Evolutionary conservation across 2,329 filamentous ascomycete species (phyloP).

Genomic region (Periconia digitata): DNA sequence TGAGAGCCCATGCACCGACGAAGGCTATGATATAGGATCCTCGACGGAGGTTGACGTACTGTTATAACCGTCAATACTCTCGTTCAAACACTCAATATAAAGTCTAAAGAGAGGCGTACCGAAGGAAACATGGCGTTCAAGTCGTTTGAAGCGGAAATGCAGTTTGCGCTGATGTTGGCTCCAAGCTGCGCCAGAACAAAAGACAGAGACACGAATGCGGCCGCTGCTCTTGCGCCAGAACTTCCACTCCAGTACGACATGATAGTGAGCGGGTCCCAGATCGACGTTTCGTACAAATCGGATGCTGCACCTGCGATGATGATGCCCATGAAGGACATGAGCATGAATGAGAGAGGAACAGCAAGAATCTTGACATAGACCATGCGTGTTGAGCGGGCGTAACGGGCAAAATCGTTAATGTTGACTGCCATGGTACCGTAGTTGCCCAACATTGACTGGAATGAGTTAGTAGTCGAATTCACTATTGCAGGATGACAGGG

Average conservation of each 20-base stretch:
- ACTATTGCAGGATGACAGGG: too few species aligned
- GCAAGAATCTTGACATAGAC: conserved; percentile 9
- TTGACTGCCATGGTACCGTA: conserved; percentile 9
- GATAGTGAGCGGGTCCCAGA: conserved; percentile 22
- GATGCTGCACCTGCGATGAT: conserved; percentile 9
- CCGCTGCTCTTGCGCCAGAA: conserved; percentile 11
- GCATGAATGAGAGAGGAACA: conserved; percentile 11
- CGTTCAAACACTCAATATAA: neutral
- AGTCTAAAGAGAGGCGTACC: neutral
- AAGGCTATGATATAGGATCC: conserved; percentile 13
- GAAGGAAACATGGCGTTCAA: conserved; percentile 3
- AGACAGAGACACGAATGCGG: conserved; percentile 15
- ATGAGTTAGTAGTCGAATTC: too few species aligned
- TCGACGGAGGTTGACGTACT: conserved; percentile 8
- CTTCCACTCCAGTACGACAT: conserved; percentile 8
- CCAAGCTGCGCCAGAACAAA: conserved; percentile 17
- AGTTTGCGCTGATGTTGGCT: conserved; percentile 22
- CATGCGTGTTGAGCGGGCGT: conserved; percentile 4
- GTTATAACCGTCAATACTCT: neutral
- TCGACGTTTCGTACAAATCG: conserved; percentile 8
- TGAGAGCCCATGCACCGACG: conserved; percentile 5
- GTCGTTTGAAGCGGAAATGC: conserved; percentile 18
- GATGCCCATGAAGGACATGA: conserved; percentile 18
- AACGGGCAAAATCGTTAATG: conserved; percentile 14
- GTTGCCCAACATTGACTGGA: conserved; percentile 19